A percentile compares a stretch with the other conserved stretches of the same genome.
Conservation (phyloP, 768 basidiomycete genomes). For the Mycena indigotica region DNA sequence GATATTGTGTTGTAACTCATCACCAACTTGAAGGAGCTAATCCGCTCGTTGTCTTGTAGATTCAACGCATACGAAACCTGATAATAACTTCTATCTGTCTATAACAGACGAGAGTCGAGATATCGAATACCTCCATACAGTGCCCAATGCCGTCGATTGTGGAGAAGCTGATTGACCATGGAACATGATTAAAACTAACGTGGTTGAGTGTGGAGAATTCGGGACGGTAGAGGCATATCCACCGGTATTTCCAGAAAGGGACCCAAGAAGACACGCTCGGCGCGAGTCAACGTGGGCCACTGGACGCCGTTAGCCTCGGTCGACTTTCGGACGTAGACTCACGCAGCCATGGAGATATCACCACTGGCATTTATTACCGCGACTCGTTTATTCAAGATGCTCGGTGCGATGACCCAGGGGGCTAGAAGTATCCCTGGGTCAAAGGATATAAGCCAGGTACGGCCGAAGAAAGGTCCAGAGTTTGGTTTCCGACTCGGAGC, state of each 20-base stretch:
- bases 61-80: constrained; percentile 22
- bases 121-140: constrained; percentile 12
- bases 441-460: constrained; percentile 19
- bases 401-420: not conserved
- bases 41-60: constrained; percentile 20
- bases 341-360: constrained; percentile 13
- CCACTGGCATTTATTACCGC: constrained; percentile 12
- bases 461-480: constrained; percentile 16
- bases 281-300: constrained; percentile 16
- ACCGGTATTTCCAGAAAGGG: constrained; percentile 20
- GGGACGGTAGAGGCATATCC: not conserved
- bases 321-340: constrained; percentile 7
- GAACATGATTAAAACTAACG: constrained; percentile 18
- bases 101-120: not conserved
- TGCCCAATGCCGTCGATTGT: constrained; percentile 15
- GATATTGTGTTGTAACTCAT: not conserved
- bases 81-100: not conserved
- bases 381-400: constrained; percentile 15
- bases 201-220: not conserved
- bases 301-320: not conserved
- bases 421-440: constrained; percentile 18
- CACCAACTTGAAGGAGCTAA: too few species aligned
- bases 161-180: constrained; percentile 12
- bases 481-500: not conserved
- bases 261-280: constrained; percentile 12